Evolutionary conservation across 805 yeast genomes (phyloP).

Genomic region (Ogataea wickerhamii): DNA sequence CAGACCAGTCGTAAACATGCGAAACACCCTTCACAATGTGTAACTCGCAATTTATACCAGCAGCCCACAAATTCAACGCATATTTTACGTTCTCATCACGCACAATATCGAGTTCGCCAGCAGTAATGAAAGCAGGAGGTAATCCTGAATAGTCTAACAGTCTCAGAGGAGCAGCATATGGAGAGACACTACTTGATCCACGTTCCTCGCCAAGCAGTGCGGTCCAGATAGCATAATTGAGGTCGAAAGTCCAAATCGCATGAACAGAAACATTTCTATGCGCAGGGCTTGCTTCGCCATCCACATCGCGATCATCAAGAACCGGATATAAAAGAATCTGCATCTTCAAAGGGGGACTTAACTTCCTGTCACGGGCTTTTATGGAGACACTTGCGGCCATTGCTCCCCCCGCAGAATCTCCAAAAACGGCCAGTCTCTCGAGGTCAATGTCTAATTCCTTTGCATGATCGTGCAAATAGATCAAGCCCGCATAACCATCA

Average conservation of each 20-base stretch:
- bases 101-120: background rate
- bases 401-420: slow-evolving; percentile 1
- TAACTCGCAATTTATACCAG: background rate
- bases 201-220: background rate
- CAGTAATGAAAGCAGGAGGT: background rate
- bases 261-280: background rate
- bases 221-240: background rate
- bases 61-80: background rate
- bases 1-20: background rate
- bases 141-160: background rate
- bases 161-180: slow-evolving; percentile 1
- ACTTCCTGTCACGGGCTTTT: background rate
- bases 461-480: background rate
- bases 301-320: background rate
- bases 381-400: background rate
- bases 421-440: background rate
- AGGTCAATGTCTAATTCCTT: background rate
- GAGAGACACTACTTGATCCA: background rate
- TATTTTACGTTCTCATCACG: background rate
- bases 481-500: background rate
- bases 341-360: background rate
- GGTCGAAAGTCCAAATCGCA: background rate
- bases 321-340: slow-evolving; percentile 1
- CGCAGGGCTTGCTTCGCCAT: background rate
- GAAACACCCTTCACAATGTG: slow-evolving; percentile 1